Evolutionary conservation across 1,284 basidiomycete species (phyloP).

Genomic region (Puccinia novopanici): DNA sequence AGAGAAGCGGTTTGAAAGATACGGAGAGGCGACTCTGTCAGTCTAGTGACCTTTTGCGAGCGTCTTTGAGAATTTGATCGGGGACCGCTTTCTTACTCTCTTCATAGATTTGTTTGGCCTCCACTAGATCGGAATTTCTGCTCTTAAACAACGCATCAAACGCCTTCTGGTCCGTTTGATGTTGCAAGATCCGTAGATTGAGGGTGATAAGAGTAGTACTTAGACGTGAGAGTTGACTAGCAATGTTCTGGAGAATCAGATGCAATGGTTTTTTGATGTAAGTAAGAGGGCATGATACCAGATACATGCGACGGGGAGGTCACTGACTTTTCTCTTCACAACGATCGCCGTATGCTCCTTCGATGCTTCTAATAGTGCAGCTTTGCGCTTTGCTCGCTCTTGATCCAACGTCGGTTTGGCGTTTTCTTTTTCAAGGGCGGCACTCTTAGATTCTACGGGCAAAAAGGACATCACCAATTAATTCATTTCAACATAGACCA

Average conservation of each 20-base stretch:
- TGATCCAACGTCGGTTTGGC: conserved; percentile 32
- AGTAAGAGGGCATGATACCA: background rate
- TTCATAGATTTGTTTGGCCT: conserved; percentile 24
- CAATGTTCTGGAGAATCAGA: conserved; percentile 16
- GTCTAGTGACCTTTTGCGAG: background rate
- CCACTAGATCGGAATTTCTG: background rate
- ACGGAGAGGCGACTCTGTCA: background rate
- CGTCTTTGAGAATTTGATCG: background rate
- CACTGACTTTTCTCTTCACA: conserved; percentile 11
- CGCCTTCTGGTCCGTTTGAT: conserved; percentile 19
- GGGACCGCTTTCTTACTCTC: conserved; percentile 12
- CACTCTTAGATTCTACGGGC: conserved; percentile 1
- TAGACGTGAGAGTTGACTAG: conserved; percentile 1
- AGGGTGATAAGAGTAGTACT: conserved; percentile 24
- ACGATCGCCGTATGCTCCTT: conserved; percentile 13
- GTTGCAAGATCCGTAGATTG: conserved; percentile 24
- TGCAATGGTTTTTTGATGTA: background rate
- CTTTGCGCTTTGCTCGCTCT: conserved; percentile 25
- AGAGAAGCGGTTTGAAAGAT: background rate
- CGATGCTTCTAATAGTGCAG: conserved; percentile 17
- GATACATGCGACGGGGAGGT: background rate
- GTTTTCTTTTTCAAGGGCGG: conserved; percentile 10
- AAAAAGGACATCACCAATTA: background rate
- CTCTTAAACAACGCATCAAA: conserved; percentile 3
- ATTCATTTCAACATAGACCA: background rate